These are phyloP conservation scores for Gymnopilus junonius DNA, from an alignment of 768 basidiomycete species.

Conservation along the genomic window DNA sequence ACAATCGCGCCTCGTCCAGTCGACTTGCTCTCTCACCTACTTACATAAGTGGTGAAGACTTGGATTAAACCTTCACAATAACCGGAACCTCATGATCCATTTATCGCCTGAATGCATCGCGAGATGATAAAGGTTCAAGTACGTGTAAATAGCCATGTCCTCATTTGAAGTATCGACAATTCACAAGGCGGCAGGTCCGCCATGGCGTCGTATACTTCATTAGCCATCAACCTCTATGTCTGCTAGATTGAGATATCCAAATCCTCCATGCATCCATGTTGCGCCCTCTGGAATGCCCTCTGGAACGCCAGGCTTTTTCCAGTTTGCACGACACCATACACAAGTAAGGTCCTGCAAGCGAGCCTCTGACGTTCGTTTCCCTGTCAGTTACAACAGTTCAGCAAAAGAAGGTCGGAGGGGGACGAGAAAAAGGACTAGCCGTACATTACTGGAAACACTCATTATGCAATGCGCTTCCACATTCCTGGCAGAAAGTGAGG, in stretches of 20 bases:
- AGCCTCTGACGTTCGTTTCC: slow-evolving; percentile 35
- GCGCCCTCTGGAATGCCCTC: slow-evolving; percentile 15
- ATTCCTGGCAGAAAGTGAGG: slow-evolving; percentile 65
- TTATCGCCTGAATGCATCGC: not conserved
- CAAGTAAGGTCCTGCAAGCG: slow-evolving; percentile 60
- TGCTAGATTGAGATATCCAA: slow-evolving; percentile 54
- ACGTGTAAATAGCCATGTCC: too few relatives aligned
- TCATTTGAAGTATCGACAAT: too few relatives aligned
- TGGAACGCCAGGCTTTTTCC: slow-evolving; percentile 38
- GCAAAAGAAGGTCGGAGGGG: not conserved
- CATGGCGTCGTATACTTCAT: too few relatives aligned
- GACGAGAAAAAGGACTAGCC: slow-evolving; percentile 27
- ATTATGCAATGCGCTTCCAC: slow-evolving; percentile 71
- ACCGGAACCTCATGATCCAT: not conserved
- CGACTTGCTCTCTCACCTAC: not conserved
- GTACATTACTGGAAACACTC: slow-evolving; percentile 80
- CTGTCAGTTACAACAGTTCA: slow-evolving; percentile 21
- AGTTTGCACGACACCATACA: slow-evolving; percentile 78
- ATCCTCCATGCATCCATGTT: slow-evolving; percentile 37
- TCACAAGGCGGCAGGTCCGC: too few relatives aligned
- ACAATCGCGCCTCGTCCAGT: not conserved
- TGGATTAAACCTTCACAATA: not conserved
- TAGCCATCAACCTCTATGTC: slow-evolving; percentile 32
- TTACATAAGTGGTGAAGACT: not conserved
- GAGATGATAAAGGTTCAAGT: not conserved